Evolutionary conservation across 345 rosid genomes (phyloP), one percentile per base, ranked within the genome.

Genomic region (Heritiera fomes): DNA sequence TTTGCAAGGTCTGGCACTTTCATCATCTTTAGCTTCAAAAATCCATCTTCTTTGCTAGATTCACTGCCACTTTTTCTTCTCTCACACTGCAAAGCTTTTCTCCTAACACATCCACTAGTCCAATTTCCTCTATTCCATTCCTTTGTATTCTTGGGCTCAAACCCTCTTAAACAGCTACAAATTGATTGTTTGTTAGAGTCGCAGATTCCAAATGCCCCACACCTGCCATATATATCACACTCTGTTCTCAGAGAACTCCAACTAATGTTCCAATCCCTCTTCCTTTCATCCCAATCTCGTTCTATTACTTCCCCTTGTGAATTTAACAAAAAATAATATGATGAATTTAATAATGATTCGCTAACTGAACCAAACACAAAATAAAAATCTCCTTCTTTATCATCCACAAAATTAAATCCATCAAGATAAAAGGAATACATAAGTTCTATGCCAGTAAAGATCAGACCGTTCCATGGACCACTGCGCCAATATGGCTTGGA

Each of bases 401-500:
- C 86, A 50, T 62, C 40, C 17, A 6, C 66, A 11, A 87, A 17
- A 28, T 30, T 71, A 70, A 82, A 77, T 76, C 89, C 88, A 64
- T 73, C 41, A 68, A 87, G 74, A 77, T 80, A 77, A 72, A 45
- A 82, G 1, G 91, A 77, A 8, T 23, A 43, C 85, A 80, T 78
- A 3, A 10, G 47, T 30, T 82, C 78, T 40, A 84, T 2, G 64
- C 91, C 92, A 20, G 80, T 62, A 61, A 87, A 85, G 34, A 30
- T 23, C 79, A 79, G 84, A 80, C 90, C 86, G 63, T 86, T 86
- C 94, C 95, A 92, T 0, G 91, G 91, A 15, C 91, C 92, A 23
- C 88, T 84, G 28, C 90, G 83, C 95, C 91, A 89, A 6, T 63
- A 59, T 0, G 86, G 87, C 6, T 13, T 43, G 8, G 55, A 68